Evolutionary conservation across 2,329 filamentous ascomycete species (phyloP).

Genomic region (Fusarium gaditjirri): DNA sequence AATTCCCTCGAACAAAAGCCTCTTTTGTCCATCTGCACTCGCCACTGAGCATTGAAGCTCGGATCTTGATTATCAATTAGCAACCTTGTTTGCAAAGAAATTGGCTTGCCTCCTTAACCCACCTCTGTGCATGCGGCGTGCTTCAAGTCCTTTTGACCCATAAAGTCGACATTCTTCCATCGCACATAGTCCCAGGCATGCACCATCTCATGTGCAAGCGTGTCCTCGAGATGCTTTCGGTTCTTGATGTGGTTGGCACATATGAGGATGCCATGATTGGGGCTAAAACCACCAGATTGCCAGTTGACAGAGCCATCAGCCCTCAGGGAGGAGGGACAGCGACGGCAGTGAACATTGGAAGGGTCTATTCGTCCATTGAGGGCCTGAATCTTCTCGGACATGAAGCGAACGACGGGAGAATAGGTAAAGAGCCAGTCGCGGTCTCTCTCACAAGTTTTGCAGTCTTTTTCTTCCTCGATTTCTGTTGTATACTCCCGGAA

Average conservation of each 20-base stretch:
- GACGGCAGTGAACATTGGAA: slow-evolving; percentile 82
- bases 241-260: slow-evolving; percentile 92
- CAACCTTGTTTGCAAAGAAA: neutral
- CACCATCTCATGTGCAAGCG: slow-evolving; percentile 96
- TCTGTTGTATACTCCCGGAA: slow-evolving; percentile 83
- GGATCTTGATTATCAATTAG: slow-evolving; percentile 68
- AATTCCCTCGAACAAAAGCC: slow-evolving; percentile 85
- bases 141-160: slow-evolving; percentile 75
- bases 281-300: slow-evolving; percentile 83
- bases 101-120: slow-evolving; percentile 32
- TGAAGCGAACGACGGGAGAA: slow-evolving; percentile 87
- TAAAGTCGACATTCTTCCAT: slow-evolving; percentile 84
- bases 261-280: slow-evolving; percentile 86
- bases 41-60: slow-evolving; percentile 90
- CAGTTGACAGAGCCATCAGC: slow-evolving; percentile 70
- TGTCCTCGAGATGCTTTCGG: slow-evolving; percentile 88
- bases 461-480: slow-evolving; percentile 80
- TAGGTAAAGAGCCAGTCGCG: slow-evolving; percentile 86
- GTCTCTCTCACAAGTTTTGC: slow-evolving; percentile 81
- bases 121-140: slow-evolving; percentile 97
- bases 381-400: slow-evolving; percentile 81
- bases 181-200: slow-evolving; percentile 94
- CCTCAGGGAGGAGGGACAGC: slow-evolving; percentile 73
- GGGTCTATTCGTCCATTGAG: slow-evolving; percentile 80
- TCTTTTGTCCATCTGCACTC: slow-evolving; percentile 93